Percentiles rank a stretch among this genome's conserved stretches.
Conservation (phyloP, 192 early-diverging fungal species). For the Rhizophagus clarus region DNA sequence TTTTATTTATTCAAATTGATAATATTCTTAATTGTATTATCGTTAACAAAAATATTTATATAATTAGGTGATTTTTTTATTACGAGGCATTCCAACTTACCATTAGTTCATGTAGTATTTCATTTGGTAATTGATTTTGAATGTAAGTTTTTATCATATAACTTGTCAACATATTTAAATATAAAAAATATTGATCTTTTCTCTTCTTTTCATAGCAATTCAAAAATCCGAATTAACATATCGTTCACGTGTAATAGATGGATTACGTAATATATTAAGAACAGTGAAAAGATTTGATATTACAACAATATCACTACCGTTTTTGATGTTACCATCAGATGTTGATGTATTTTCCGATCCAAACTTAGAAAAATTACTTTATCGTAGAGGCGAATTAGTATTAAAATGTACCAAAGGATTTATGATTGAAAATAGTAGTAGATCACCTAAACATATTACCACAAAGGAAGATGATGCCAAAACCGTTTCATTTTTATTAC, state of each 20-base stretch:
- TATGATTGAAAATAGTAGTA: slow-evolving; percentile 57
- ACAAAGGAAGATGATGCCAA: slow-evolving; percentile 48
- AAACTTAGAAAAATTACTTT: slow-evolving; percentile 44
- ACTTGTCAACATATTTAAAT: background rate
- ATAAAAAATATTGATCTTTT: background rate
- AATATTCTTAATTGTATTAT: background rate
- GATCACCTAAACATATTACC: slow-evolving; percentile 46
- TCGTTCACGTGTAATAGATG: slow-evolving; percentile 34
- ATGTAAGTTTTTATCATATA: slow-evolving; percentile 35
- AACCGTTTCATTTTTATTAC: slow-evolving; percentile 55
- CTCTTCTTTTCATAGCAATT: slow-evolving; percentile 7
- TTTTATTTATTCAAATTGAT: background rate
- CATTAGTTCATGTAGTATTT: slow-evolving; percentile 73
- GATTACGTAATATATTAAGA: slow-evolving; percentile 67
- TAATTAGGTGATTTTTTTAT: slow-evolving; percentile 68
- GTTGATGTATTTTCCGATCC: slow-evolving; percentile 40
- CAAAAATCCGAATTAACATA: slow-evolving; percentile 24
- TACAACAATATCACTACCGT: slow-evolving; percentile 60
- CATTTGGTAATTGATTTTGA: slow-evolving; percentile 67
- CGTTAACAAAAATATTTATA: background rate
- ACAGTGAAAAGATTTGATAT: slow-evolving; percentile 66
- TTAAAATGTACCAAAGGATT: slow-evolving; percentile 57
- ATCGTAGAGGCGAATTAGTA: slow-evolving; percentile 49
- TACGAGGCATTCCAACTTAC: slow-evolving; percentile 76
- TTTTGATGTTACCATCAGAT: slow-evolving; percentile 58